Evolutionary conservation across 371 early-diverging fungal genomes (phyloP), one percentile per base, ranked within the genome.

Genomic region (Chytridiales sp.): DNA sequence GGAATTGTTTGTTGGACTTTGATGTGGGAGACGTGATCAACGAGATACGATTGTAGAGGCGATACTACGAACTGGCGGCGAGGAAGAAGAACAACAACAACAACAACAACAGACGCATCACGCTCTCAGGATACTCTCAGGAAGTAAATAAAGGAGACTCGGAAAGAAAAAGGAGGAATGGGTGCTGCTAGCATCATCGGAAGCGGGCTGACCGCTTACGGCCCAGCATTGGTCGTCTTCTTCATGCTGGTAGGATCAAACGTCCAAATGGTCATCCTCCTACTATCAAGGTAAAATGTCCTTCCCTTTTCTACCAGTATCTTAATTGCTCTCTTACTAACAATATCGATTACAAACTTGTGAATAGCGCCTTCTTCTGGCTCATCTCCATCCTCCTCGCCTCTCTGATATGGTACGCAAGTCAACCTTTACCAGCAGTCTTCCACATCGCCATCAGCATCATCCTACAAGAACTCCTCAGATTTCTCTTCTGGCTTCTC

Each of bases 301-400:
- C 41, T 13, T 15, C 13, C 15, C n/a, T 22, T 35, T 17, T 24
- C 22, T 21, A 19, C 17, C n/a, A n/a, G n/a, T n/a, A n/a, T n/a
- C n/a, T n/a, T n/a, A n/a, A n/a, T n/a, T n/a, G n/a, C n/a, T n/a
- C n/a, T n/a, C n/a, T n/a, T n/a, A n/a, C n/a, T n/a, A n/a, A n/a
- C n/a, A n/a, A n/a, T n/a, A n/a, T n/a, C n/a, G n/a, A n/a, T n/a
- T n/a, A n/a, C n/a, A n/a, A n/a, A n/a, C n/a, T n/a, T n/a, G n/a
- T n/a, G n/a, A n/a, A 36, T 29, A 87, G 88, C 56, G 87, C 87
- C 6, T 89, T 89, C 70, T 87, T 87, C 65, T 89, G 87, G 76
- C 73, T 89, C 17, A 61, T 89, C 13, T 85, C 90, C 0, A 69
- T 87, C 31, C 74, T 89, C 6, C 27, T 87, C 0, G 78, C 90